phyloP scores from a whole-genome alignment of 2,329 filamentous ascomycete species.

The Leptosphaerulina australis region DNA sequence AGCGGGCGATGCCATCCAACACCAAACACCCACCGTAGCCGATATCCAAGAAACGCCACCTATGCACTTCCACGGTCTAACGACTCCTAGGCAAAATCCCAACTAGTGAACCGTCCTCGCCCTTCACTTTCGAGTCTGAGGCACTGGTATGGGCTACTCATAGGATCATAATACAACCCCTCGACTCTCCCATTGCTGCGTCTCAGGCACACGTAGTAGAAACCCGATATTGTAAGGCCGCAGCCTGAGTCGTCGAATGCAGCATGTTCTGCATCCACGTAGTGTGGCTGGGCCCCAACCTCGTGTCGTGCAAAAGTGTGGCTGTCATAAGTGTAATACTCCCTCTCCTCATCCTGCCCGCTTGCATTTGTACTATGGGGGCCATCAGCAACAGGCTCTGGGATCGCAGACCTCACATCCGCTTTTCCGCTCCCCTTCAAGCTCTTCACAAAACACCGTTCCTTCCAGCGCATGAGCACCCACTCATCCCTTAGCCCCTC shows the following conservation, averaged over 20 bases:
- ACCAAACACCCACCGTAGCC: too few species aligned
- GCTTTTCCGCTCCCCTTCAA: slow-evolving; percentile 26
- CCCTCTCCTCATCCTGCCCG: not conserved
- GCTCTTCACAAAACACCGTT: slow-evolving; percentile 55
- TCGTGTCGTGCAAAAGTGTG: slow-evolving; percentile 9
- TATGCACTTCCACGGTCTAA: not conserved
- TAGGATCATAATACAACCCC: slow-evolving; percentile 62
- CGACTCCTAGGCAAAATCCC: slow-evolving; percentile 40
- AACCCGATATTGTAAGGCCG: slow-evolving; percentile 60
- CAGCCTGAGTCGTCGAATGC: slow-evolving; percentile 45
- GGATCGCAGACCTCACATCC: slow-evolving; percentile 3
- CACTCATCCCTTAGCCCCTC: slow-evolving; percentile 53
- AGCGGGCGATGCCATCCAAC: slow-evolving; percentile 5
- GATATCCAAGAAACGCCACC: not conserved
- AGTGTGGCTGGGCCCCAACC: not conserved
- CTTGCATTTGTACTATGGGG: not conserved
- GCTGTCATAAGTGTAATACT: slow-evolving; percentile 6
- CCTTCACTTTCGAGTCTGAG: slow-evolving; percentile 52
- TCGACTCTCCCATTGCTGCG: slow-evolving; percentile 55
- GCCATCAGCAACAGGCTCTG: slow-evolving; percentile 14
- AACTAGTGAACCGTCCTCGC: slow-evolving; percentile 46
- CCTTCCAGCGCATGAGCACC: slow-evolving; percentile 64
- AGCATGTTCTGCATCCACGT: slow-evolving; percentile 28
- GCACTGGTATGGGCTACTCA: slow-evolving; percentile 60
- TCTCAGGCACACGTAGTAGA: slow-evolving; percentile 60